Percentiles rank a stretch among this genome's conserved stretches.
These are phyloP conservation scores for Magnusiomyces fungicola DNA, from an alignment of 1,139 yeast species.

Conservation along the genomic window DNA sequence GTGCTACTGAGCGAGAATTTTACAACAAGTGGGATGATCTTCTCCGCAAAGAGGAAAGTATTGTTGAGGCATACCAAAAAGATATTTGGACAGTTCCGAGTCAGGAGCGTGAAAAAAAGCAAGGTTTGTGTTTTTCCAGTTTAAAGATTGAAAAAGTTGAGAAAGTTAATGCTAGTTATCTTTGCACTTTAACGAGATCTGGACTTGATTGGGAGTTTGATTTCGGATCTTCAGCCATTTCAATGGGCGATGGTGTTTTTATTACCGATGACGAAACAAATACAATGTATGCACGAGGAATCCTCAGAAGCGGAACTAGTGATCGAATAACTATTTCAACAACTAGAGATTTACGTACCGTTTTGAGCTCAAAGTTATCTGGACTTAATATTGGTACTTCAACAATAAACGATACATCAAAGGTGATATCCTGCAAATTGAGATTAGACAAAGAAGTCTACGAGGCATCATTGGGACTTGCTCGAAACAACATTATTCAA, in stretches of 20 bases:
- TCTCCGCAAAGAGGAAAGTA: slow-evolving; percentile 67
- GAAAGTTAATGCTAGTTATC: slow-evolving; percentile 8
- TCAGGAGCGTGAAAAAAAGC: slow-evolving; percentile 47
- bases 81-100: slow-evolving; percentile 67
- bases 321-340: background rate
- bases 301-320: background rate
- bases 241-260: slow-evolving; percentile 39
- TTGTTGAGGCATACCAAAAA: slow-evolving; percentile 45
- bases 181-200: slow-evolving; percentile 17
- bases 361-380: background rate
- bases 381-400: background rate
- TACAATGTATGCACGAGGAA: slow-evolving; percentile 30
- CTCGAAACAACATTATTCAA: slow-evolving; percentile 1
- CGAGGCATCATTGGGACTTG: background rate
- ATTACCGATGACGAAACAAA: slow-evolving; percentile 79
- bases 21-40: slow-evolving; percentile 67
- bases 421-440: background rate
- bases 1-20: slow-evolving; percentile 34
- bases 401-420: no score
- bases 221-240: slow-evolving; percentile 22
- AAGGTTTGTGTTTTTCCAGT: slow-evolving; percentile 50
- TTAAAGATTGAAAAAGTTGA: slow-evolving; percentile 3
- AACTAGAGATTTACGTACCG: background rate
- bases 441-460: background rate
- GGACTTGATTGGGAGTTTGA: slow-evolving; percentile 13